phyloP scores from a whole-genome alignment of 2,329 filamentous ascomycete genomes.

The Huntiella abstrusa region DNA sequence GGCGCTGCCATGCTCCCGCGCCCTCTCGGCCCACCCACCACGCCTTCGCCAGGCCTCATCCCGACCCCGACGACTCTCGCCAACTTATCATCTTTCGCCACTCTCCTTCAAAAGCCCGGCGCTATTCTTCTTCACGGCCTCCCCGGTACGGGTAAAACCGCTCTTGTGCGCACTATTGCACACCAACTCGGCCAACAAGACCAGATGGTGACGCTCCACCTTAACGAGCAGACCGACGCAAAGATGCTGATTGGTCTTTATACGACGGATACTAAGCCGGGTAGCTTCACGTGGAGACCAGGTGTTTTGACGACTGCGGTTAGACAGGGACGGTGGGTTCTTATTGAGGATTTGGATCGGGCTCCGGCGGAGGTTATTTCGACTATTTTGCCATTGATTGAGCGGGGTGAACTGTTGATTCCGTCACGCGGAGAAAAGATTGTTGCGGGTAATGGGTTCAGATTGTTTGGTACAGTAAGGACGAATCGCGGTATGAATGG shows the following conservation, averaged over 20 bases:
- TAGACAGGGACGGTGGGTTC: conserved; percentile 82
- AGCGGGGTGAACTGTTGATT: conserved; percentile 77
- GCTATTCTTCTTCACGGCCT: conserved; percentile 69
- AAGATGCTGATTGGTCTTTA: conserved; percentile 94
- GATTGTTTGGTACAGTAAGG: conserved; percentile 79
- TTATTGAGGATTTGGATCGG: conserved; percentile 91
- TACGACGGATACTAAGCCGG: conserved; percentile 69
- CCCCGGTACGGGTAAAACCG: conserved; percentile 80
- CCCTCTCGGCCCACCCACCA: conserved; percentile 25
- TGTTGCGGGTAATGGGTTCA: conserved; percentile 66
- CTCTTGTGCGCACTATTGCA: conserved; percentile 65
- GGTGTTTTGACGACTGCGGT: conserved; percentile 90
- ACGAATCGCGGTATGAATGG: conserved; percentile 52
- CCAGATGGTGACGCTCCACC: conserved; percentile 77
- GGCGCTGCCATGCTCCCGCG: conserved; percentile 49
- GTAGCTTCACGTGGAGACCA: conserved; percentile 79
- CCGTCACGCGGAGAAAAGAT: conserved; percentile 77
- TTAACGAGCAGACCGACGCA: conserved; percentile 96
- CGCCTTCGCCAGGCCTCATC: conserved; percentile 18
- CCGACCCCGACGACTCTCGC: conserved; percentile 50
- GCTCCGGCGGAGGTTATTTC: conserved; percentile 91
- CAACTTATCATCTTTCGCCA: conserved; percentile 55
- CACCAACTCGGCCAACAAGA: conserved; percentile 59
- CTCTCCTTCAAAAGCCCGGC: conserved; percentile 43
- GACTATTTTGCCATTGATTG: conserved; percentile 77